Base-by-base conservation (phyloP, 805 yeast species). In the Sporopachydermia lactativora region DNA sequence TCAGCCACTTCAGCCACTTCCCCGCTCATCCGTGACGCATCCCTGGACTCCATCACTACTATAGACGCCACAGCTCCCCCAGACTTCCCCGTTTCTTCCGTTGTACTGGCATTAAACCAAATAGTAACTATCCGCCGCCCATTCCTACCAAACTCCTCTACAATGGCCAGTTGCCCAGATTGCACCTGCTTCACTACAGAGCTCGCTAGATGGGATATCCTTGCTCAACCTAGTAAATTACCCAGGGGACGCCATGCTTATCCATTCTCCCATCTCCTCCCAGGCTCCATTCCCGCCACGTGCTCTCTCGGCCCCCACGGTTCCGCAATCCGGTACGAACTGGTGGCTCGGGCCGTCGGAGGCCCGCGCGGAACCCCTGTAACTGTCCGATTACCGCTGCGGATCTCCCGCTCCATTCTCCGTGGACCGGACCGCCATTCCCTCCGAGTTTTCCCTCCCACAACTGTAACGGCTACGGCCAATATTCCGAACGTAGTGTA, bases 361-460 rank as follows among this genome's bases (percentile, higher is more conserved):
- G 69, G 73, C 24, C 61, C 45, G 0, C 39, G 45, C 4, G 19
- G 35, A 24, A 36, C 42, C 28, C 36, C 42, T 34, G 41, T 46
- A 41, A 56, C 58, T 11, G 41, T 41, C 15, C 59, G 62, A 2
- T 61, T 82, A 44, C 94, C 95, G 0, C 56, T 92, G 5, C 70
- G 78, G 48, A 66, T 92, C 2, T 68, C 81, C 37, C 70, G 98
- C 50, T 80, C 94, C 43, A 73, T 89, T 19, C 57, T 83, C 17
- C 65, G 84, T 37, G 89, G 92, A 4, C 82, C 83, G 2, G 96
- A 88, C 54, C 69, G 86, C 49, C 84, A 82, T 52, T 83, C 95
- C 1, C 61, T 85, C 34, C 71, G 99, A 45, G 83, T 92, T 1
- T 92, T 92, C 59, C 98, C 98, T 1, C 97, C 99, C 4, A 89